Percentiles rank a stretch among this genome's conserved stretches.
These are phyloP conservation scores for Blastobotrys indianensis DNA, from an alignment of 1,139 yeast genomes.

Conservation along the genomic window DNA sequence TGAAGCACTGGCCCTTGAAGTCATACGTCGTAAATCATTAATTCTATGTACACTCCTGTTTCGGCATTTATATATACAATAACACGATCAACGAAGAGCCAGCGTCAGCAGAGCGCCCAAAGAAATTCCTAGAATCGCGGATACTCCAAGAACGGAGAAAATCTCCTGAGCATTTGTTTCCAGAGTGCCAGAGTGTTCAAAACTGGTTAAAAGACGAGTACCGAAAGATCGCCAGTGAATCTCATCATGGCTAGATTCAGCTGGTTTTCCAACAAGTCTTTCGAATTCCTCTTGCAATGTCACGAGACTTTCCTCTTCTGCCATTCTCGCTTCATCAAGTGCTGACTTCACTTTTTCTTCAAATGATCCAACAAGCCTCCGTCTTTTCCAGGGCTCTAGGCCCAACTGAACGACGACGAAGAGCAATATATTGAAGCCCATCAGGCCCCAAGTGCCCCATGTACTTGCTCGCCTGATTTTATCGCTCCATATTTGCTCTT, in stretches of 20 bases:
- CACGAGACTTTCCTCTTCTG: conserved; percentile 8
- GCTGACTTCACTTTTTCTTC: conserved; percentile 68
- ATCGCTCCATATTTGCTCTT: conserved; percentile 98
- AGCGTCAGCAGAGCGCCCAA: conserved; percentile 11
- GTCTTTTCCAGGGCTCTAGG: conserved; percentile 92
- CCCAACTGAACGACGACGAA: conserved; percentile 78
- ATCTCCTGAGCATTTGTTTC: conserved; percentile 8
- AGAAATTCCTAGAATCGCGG: conserved; percentile 11
- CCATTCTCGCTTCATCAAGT: conserved; percentile 30
- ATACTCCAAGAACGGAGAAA: conserved; percentile 9
- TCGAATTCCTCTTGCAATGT: conserved; percentile 8
- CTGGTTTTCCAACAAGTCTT: not conserved
- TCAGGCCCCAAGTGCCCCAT: conserved; percentile 91
- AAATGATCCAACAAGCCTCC: conserved; percentile 71
- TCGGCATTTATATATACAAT: not conserved
- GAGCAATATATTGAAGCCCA: conserved; percentile 77
- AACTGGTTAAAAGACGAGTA: conserved; percentile 5
- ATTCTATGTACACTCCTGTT: not conserved
- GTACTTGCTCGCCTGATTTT: conserved; percentile 90
- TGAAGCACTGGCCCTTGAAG: too few species aligned
- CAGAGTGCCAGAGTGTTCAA: conserved; percentile 6
- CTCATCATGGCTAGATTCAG: conserved; percentile 10
- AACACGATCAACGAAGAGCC: conserved; percentile 3
- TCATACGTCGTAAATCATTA: too few species aligned
- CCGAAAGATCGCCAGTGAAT: conserved; percentile 8